Evolutionary conservation across 768 basidiomycete genomes (phyloP), one percentile per base, ranked within the genome.

Genomic region (Suillus paluster): DNA sequence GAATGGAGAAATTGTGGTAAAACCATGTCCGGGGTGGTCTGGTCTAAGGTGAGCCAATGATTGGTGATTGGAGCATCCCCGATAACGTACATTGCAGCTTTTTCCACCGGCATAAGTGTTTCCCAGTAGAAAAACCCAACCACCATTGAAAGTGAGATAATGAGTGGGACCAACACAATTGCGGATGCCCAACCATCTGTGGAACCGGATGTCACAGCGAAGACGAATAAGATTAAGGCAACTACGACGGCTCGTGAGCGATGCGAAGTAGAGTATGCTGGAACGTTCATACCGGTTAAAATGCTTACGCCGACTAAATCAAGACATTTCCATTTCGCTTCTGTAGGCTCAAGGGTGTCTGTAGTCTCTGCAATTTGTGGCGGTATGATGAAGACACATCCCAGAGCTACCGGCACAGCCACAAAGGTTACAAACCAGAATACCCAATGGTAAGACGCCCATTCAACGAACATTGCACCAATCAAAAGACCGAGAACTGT

Each of bases 51-150:
- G n/a, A n/a, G n/a, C n/a, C 19, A 59, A 45, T 12, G 23, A 21
- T 6, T 12, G 3, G 14, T 23, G 41, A 34, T 14, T 59, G 34
- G 44, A 61, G 33, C 36, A 60, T 39, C 17, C 21, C 57, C 48
- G 57, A 25, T 21, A 21, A 68, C 78, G 33, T 64, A 81, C 80
- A 83, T 68, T 4, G 79, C 78, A 14, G 86, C 84, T 5, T 66
- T 69, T 12, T 80, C 70, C 12, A 66, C 63, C 3, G 79, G 80
- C 10, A 84, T 69, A 0, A 65, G 45, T 7, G 77, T 70, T 65
- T 87, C 84, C 79, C 80, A 86, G 58, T 77, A 71, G 71, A 87
- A 82, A 74, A 87, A 88, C 1, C 58, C 70, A 23, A 71, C 64
- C 34, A 73, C 66, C 11, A 83, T 63, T 10, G 79, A 39, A 62